Base-by-base conservation (phyloP, 1,139 yeast species). In the Geotrichum australiense region DNA sequence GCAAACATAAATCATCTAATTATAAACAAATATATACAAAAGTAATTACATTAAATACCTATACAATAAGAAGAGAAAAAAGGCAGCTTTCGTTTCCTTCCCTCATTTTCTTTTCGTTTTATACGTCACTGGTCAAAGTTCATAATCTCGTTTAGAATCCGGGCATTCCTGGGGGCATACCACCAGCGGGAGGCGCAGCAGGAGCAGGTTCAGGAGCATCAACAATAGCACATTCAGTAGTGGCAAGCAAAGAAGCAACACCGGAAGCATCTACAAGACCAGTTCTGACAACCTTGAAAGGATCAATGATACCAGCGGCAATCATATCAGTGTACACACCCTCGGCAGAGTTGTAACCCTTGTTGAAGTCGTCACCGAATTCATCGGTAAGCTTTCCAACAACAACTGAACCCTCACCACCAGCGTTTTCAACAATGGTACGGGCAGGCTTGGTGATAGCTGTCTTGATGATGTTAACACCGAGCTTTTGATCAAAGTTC, bases 161-260 rank as follows among this genome's bases (percentile, higher is more conserved):
- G 46, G 79, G 75, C 80, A 75, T 74, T 47, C 82, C 81, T 46
- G 72, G 72, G 76, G 73, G 73, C 40, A 65, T 65, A 56, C 81
- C 79, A 51, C 76, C 76, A 47, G 84, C 73, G 51, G 87, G 76
- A 28, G 42, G 38, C 12, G 37, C 42, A 51, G 81, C 66, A 54
- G 80, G 73, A 66, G 84, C 75, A 57, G 91, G 94, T 68, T 84
- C 89, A 56, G 96, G 96, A 57, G 94, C 96, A 59, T 89, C 96
- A 49, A 89, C 97, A 62, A 91, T 86, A 53, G 97, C 96, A 68
- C 96, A 93, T 71, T 91, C 99, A 51, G 98, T 91, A 46, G 98
- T 93, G 54, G 97, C 98, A 66, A 91, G 77, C 65, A 91, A 75
- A 22, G 97, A 87, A 41, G 99, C 98, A 53, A 91, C 98, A 71